A percentile compares a stretch with the other conserved stretches of the same genome.
These are phyloP conservation scores for Monilinia aucupariae DNA, from an alignment of 2,329 filamentous ascomycete species.

Conservation along the genomic window DNA sequence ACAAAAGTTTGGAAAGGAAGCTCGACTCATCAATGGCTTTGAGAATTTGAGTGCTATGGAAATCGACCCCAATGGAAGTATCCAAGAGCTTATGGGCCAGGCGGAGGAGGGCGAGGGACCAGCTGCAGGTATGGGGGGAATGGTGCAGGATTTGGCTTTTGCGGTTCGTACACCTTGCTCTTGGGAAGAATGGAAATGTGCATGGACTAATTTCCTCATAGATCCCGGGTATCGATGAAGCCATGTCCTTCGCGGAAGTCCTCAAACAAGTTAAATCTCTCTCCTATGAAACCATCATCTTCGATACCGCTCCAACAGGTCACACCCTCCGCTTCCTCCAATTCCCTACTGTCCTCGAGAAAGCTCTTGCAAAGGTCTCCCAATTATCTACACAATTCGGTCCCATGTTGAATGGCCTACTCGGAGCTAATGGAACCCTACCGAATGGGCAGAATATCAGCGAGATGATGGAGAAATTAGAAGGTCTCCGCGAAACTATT, in stretches of 20 bases:
- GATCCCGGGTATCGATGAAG: constrained; percentile 98
- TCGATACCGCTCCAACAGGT: constrained; percentile 95
- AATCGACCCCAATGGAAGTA: constrained; percentile 96
- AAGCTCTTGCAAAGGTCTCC: constrained; percentile 94
- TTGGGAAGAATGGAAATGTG: not conserved
- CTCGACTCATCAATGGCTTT: constrained; percentile 84
- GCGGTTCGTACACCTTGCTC: constrained; percentile 54
- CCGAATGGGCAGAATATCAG: constrained; percentile 90
- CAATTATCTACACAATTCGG: constrained; percentile 93
- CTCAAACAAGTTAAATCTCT: constrained; percentile 98
- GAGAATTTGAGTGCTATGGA: constrained; percentile 96
- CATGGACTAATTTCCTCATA: constrained; percentile 37
- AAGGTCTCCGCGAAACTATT: constrained; percentile 87
- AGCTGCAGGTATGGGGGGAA: constrained; percentile 73
- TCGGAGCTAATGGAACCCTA: constrained; percentile 60
- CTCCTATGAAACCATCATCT: constrained; percentile 98
- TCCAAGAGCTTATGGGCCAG: constrained; percentile 82
- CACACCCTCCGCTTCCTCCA: constrained; percentile 98
- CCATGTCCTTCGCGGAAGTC: constrained; percentile 99
- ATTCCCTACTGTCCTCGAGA: constrained; percentile 96
- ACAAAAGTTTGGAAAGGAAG: constrained; percentile 99
- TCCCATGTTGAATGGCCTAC: constrained; percentile 87
- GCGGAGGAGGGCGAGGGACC: constrained; percentile 70
- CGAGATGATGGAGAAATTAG: constrained; percentile 92
- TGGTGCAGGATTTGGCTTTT: constrained; percentile 99